Percentiles rank a stretch among this genome's conserved stretches.
Conservation (phyloP, 129 eudicot genomes). For the Erigeron canadensis region DNA sequence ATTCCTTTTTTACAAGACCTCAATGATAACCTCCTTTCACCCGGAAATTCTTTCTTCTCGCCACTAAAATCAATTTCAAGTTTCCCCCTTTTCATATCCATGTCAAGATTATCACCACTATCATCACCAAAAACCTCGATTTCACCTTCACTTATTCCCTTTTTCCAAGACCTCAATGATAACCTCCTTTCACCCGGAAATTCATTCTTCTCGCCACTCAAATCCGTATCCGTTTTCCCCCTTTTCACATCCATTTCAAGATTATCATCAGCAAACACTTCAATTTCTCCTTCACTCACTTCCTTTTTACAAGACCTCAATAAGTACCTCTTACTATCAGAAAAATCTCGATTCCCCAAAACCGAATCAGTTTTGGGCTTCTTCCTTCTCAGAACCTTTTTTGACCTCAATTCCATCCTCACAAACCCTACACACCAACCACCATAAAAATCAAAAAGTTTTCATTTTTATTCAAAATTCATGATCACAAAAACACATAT, state of each 20-base stretch:
- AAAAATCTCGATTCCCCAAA: neutral
- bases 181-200: neutral
- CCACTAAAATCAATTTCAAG: neutral
- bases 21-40: conserved; percentile 15
- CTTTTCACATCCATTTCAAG: conserved; percentile 27
- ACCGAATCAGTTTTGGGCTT: neutral
- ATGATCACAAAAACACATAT: neutral
- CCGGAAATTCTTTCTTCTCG: neutral
- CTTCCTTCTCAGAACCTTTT: conserved; percentile 24
- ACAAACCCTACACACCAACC: conserved; percentile 4
- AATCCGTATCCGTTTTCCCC: conserved; percentile 2
- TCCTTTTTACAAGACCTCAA: neutral
- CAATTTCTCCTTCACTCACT: conserved; percentile 29
- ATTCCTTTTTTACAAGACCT: conserved; percentile 11
- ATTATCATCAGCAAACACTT: conserved; percentile 27
- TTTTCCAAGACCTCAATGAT: neutral
- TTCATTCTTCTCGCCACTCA: neutral
- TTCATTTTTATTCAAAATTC: neutral
- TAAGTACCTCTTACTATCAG: neutral
- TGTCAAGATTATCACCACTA: conserved; percentile 14
- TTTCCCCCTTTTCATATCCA: conserved; percentile 24
- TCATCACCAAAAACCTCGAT: conserved; percentile 31
- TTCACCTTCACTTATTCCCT: conserved; percentile 21
- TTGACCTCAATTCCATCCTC: conserved; percentile 36
- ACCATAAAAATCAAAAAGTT: neutral